These are phyloP conservation scores for Trifolium fragiferum DNA, from an alignment of 306 rosid species.

Conservation along the genomic window DNA sequence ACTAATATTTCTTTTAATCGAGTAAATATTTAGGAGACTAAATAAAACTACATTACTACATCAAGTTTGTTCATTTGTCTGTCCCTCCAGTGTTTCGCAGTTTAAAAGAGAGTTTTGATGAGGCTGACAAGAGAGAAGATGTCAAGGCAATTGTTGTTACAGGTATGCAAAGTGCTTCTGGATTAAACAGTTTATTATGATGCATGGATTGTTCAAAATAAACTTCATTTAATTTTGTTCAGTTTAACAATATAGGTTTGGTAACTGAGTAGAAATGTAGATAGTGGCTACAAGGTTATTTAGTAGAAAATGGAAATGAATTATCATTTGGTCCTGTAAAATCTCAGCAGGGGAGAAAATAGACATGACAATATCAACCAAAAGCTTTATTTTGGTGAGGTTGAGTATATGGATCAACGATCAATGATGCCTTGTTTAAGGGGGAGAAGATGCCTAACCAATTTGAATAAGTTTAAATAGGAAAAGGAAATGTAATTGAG, in stretches of 20 bases:
- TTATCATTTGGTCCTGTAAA: constrained; percentile 18
- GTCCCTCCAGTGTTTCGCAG: constrained; percentile 60
- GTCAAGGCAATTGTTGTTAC: constrained; percentile 92
- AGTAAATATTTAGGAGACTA: too few species aligned
- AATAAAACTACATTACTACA: neutral
- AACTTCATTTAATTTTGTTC: constrained; percentile 1
- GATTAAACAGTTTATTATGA: constrained; percentile 7
- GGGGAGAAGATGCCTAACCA: neutral
- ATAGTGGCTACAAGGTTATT: neutral
- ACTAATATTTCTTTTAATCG: neutral
- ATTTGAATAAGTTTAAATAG: neutral
- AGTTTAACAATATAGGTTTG: constrained; percentile 4
- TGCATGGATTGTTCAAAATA: constrained; percentile 8
- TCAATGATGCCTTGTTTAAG: neutral
- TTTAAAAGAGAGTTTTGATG: constrained; percentile 71
- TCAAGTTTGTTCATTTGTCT: neutral
- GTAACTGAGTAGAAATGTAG: constrained; percentile 7
- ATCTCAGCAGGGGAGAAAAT: constrained; percentile 6
- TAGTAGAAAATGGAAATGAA: constrained; percentile 15
- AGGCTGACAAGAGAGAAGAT: constrained; percentile 73
- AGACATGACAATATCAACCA: constrained; percentile 1
- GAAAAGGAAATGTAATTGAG: constrained; percentile 14
- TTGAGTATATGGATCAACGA: constrained; percentile 5
- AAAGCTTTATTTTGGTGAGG: neutral
- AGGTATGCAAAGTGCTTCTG: constrained; percentile 53